Conservation (phyloP, 768 basidiomycete species). For the Tricholoma bakamatsutake region DNA sequence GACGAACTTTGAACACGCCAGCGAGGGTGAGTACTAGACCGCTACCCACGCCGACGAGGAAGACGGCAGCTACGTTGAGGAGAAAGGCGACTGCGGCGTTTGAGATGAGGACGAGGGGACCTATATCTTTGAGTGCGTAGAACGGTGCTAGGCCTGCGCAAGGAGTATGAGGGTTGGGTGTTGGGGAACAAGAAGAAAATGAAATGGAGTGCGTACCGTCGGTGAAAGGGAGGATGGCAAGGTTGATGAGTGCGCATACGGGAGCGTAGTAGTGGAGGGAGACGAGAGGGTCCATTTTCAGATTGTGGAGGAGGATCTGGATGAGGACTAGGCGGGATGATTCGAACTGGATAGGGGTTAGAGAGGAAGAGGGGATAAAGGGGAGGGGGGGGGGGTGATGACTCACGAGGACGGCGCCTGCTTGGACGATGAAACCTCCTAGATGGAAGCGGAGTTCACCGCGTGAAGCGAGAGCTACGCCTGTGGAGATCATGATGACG, state of each 20-base stretch:
- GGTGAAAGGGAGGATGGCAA: conserved; percentile 81
- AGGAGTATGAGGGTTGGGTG: not conserved
- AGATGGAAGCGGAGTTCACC: conserved; percentile 86
- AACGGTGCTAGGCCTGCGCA: conserved; percentile 58
- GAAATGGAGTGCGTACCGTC: conserved; percentile 48
- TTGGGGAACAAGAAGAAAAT: not conserved
- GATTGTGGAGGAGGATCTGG: conserved; percentile 86
- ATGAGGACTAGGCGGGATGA: conserved; percentile 94
- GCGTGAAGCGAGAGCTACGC: conserved; percentile 84
- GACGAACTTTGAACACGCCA: conserved; percentile 79
- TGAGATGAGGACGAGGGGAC: conserved; percentile 65
- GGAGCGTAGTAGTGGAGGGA: conserved; percentile 96
- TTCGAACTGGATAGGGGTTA: conserved; percentile 58
- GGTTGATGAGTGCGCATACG: conserved; percentile 88
- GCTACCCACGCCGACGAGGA: conserved; percentile 83
- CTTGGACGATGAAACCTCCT: conserved; percentile 83
- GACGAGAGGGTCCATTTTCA: conserved; percentile 97
- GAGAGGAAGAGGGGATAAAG: not conserved
- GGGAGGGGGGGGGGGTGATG: not conserved
- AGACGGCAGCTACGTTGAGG: conserved; percentile 91
- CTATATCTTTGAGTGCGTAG: conserved; percentile 57
- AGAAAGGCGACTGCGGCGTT: conserved; percentile 88
- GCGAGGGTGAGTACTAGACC: conserved; percentile 89
- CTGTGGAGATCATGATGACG: conserved; percentile 84
- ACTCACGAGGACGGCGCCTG: conserved; percentile 78